These are phyloP conservation scores for Brassica carinata DNA, from an alignment of 345 rosid genomes.

Conservation along the genomic window DNA sequence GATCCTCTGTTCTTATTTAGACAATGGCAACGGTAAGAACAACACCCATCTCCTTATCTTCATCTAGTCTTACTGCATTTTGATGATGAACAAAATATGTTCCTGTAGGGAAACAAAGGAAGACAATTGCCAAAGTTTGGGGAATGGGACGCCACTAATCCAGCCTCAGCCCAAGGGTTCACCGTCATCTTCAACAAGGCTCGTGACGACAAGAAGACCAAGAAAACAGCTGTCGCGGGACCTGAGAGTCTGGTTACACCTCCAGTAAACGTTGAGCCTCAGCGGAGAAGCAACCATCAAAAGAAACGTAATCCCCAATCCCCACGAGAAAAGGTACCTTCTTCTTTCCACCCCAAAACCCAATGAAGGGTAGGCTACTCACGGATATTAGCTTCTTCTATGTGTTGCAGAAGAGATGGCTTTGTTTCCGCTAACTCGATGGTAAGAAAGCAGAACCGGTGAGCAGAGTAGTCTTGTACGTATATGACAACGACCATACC, in stretches of 20 bases:
- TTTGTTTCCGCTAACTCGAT: constrained; percentile 34
- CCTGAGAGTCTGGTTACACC: constrained; percentile 37
- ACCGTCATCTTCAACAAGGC: constrained; percentile 94
- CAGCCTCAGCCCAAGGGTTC: constrained; percentile 93
- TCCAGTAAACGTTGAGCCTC: constrained; percentile 18
- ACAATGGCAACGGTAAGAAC: constrained; percentile 38
- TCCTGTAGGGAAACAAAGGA: constrained; percentile 62
- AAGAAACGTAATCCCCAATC: constrained; percentile 20
- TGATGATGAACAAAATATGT: constrained; percentile 5
- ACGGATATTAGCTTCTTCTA: not conserved
- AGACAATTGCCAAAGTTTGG: constrained; percentile 93
- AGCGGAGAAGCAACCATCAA: constrained; percentile 10
- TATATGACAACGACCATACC: not conserved
- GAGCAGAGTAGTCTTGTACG: constrained; percentile 20
- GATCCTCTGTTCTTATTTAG: constrained; percentile 12
- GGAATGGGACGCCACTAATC: constrained; percentile 96
- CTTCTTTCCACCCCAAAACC: not conserved
- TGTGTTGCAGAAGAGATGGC: constrained; percentile 41
- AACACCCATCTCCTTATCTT: not conserved
- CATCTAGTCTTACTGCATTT: not conserved
- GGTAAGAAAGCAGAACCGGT: constrained; percentile 16
- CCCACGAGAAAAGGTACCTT: constrained; percentile 31
- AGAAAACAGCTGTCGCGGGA: constrained; percentile 48
- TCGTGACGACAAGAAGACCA: constrained; percentile 88
- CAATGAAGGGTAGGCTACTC: constrained; percentile 1